Conservation (phyloP, 2,329 filamentous ascomycete species). For the Nothophaeocryptopus gaeumannii region DNA sequence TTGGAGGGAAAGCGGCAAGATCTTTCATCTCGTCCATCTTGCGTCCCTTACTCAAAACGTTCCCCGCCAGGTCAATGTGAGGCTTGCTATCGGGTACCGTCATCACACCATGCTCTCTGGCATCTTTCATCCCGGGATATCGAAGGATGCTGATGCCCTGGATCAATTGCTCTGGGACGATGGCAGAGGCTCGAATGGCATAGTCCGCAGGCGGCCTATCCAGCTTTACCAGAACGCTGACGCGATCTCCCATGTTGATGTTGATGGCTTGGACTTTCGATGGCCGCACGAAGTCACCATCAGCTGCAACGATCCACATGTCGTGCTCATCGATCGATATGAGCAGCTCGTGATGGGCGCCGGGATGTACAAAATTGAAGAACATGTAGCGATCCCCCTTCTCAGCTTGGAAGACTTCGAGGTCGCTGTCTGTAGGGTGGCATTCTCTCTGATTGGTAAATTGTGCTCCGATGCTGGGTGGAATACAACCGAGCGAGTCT, state of each 20-base stretch:
- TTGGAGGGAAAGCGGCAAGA: slow-evolving; percentile 16
- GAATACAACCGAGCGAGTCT: slow-evolving; percentile 17
- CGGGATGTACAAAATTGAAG: slow-evolving; percentile 22
- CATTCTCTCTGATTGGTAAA: slow-evolving; percentile 20
- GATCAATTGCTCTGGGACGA: slow-evolving; percentile 16
- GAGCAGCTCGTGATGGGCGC: slow-evolving; percentile 20
- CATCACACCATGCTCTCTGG: slow-evolving; percentile 8
- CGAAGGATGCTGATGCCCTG: slow-evolving; percentile 17
- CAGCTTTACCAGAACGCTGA: slow-evolving; percentile 19
- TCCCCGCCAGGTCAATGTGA: slow-evolving; percentile 13
- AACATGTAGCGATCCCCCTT: slow-evolving; percentile 17
- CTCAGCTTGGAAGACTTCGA: slow-evolving; percentile 19
- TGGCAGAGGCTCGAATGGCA: slow-evolving; percentile 10
- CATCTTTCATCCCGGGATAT: slow-evolving; percentile 15
- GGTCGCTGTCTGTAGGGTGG: slow-evolving; percentile 16
- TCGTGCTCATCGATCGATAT: slow-evolving; percentile 21
- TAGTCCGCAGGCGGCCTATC: slow-evolving; percentile 18
- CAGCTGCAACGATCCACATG: slow-evolving; percentile 24
- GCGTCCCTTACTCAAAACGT: slow-evolving; percentile 9
- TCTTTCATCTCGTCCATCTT: slow-evolving; percentile 19
- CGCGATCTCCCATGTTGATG: slow-evolving; percentile 16
- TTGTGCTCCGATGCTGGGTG: slow-evolving; percentile 10
- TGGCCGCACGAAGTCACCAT: slow-evolving; percentile 23
- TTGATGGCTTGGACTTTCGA: slow-evolving; percentile 18
- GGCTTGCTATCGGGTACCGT: slow-evolving; percentile 10